Conservation (phyloP, 2,329 filamentous ascomycete genomes). For the Cytospora piceae region DNA sequence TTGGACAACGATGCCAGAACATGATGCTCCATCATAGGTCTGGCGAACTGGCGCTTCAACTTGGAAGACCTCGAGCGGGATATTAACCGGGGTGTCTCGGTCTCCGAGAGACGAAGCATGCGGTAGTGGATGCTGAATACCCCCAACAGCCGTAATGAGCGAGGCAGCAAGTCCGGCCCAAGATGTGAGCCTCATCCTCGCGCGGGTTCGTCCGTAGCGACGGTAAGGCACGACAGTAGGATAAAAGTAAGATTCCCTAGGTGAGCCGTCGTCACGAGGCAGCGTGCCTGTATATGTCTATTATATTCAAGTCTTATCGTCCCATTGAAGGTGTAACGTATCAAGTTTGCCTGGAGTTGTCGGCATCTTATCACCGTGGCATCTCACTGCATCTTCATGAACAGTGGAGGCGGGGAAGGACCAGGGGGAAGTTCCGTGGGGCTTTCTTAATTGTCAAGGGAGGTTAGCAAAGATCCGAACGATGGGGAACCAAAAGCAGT, state of each 20-base stretch:
- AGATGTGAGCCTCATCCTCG: conserved; percentile 1
- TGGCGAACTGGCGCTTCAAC: conserved; percentile 67
- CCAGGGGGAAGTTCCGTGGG: not conserved
- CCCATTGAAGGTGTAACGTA: not conserved
- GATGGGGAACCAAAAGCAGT: not conserved
- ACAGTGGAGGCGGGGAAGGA: not conserved
- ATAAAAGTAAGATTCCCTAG: not conserved
- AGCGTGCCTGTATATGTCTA: not conserved
- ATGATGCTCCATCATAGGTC: conserved; percentile 40
- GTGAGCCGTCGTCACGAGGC: not conserved
- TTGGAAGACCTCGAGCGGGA: conserved; percentile 66
- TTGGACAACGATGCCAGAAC: conserved; percentile 64
- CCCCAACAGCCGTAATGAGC: not conserved
- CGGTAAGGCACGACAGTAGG: not conserved
- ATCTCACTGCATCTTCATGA: not conserved
- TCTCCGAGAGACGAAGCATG: conserved; percentile 29
- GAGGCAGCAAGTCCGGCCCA: not conserved
- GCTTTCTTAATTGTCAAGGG: not conserved
- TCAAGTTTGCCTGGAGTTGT: not conserved
- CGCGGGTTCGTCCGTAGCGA: not conserved
- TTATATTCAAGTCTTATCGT: not conserved
- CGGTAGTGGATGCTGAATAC: not conserved
- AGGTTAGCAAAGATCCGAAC: not conserved
- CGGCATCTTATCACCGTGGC: conserved; percentile 1
- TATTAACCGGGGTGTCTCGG: conserved; percentile 33